phyloP scores from a whole-genome alignment of 768 basidiomycete genomes.

The Imleria badia region DNA sequence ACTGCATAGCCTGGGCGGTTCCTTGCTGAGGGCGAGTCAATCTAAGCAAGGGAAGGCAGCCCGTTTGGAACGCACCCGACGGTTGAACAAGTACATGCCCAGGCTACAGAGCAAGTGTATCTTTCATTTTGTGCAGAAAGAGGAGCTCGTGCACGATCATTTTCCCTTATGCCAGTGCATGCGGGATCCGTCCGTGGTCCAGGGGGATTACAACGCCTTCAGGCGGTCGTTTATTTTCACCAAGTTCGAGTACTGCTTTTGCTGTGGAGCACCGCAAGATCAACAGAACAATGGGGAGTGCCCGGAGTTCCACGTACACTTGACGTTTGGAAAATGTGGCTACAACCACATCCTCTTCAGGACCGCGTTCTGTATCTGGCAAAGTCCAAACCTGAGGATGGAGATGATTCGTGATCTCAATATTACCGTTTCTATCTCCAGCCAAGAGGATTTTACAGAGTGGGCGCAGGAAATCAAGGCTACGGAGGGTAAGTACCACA shows the following conservation, averaged over 20 bases:
- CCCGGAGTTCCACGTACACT: background rate
- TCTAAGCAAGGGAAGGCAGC: background rate
- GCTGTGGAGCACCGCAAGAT: background rate
- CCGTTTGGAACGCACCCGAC: background rate
- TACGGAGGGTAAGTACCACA: background rate
- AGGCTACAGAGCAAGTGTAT: background rate
- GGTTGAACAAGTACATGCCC: conserved; percentile 1
- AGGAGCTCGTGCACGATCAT: background rate
- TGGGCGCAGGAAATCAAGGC: background rate
- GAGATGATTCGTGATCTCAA: background rate
- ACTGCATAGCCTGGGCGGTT: background rate
- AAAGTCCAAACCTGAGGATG: background rate
- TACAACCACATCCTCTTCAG: background rate
- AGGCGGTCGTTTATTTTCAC: background rate
- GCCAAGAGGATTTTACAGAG: background rate
- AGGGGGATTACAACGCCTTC: background rate
- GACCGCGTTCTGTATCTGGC: conserved; percentile 4
- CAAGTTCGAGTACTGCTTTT: background rate
- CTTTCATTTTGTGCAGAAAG: background rate
- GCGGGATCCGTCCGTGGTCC: background rate
- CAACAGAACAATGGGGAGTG: background rate
- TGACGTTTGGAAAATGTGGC: conserved; percentile 1
- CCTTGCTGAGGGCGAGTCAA: background rate
- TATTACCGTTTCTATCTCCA: background rate
- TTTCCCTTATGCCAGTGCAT: background rate